Base-by-base conservation (phyloP, 176 grass and related monocot genomes). In the Phyllostachys edulis region DNA sequence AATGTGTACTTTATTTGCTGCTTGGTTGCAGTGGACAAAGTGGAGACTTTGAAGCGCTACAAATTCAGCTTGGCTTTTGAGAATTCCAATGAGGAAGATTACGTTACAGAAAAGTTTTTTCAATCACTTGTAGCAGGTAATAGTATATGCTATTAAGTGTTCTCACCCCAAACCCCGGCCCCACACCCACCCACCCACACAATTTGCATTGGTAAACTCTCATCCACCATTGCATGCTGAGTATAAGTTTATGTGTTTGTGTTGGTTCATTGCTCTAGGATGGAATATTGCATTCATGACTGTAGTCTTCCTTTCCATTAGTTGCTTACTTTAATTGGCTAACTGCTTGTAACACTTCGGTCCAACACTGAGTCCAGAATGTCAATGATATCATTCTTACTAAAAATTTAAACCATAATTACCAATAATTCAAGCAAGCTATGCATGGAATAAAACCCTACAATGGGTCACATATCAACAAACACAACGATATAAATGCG, bases 51-150 rank as follows among this genome's bases (percentile, higher is more conserved):
- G 77, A 96, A 92, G 86, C 85, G 29, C 67, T 99, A 99, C 87
- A 99, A 92, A 90, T 99, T 99, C 84, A 99, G 96, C 84, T 92
- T 99, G 80, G 96, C 93, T 45, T 99, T 99, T 89, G 96, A 99
- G 87, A 99, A 99, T 85, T 99, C 96, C 56, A 99, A 94, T 0
- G 96, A 99, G 87, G 96, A 99, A 84, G 96, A 99, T 81, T 99
- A 99, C 8, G 89, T 99, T 67, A 99, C 96, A 64, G 93, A 99
- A 77, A 99, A 99, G 76, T 99, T 96, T 85, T 99, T 99, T 81
- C 96, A 99, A 52, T 96, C 93, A 37, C 84, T 99, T 65, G 91
- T 96, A 89, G 92, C 96, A 89, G 93, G 96, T 99, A 87, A 87
- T 9, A 62, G 4, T 47, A 68, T 55, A 41, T 56, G 65, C 27